A percentile compares a stretch with the other conserved stretches of the same genome.
These are phyloP conservation scores for Exophiala oligosperma DNA, from an alignment of 2,329 filamentous ascomycete species.

Conservation along the genomic window DNA sequence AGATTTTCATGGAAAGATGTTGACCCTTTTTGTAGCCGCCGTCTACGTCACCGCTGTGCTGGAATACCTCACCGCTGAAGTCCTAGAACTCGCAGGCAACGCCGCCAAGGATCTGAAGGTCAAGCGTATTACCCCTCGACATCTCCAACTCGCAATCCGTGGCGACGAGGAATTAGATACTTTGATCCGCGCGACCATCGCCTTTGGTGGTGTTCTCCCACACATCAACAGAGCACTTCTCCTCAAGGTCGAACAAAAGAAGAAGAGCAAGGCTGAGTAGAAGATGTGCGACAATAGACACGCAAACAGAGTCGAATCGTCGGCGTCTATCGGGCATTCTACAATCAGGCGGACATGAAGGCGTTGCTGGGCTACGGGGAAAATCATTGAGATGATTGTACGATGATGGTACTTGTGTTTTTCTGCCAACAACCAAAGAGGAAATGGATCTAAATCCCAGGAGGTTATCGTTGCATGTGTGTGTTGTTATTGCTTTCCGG, in stretches of 20 bases:
- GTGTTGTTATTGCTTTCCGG: constrained; percentile 3
- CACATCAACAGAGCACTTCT: constrained; percentile 98
- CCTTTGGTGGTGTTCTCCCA: constrained; percentile 95
- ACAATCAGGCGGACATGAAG: constrained; percentile 8
- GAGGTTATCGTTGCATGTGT: constrained; percentile 19
- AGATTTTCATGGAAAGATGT: constrained; percentile 13
- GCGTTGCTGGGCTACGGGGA: constrained; percentile 13
- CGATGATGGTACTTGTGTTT: constrained; percentile 12
- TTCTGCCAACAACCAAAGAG: not conserved
- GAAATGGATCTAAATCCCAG: constrained; percentile 13
- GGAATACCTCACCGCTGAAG: constrained; percentile 96
- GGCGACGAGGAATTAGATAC: constrained; percentile 98
- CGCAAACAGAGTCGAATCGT: constrained; percentile 1
- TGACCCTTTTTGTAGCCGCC: constrained; percentile 58
- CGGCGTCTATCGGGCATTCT: constrained; percentile 19
- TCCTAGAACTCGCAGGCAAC: constrained; percentile 96
- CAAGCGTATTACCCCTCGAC: constrained; percentile 98
- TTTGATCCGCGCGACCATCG: constrained; percentile 94
- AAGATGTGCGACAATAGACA: not conserved
- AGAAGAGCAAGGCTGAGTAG: constrained; percentile 66
- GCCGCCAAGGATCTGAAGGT: constrained; percentile 99
- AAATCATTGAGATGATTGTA: constrained; percentile 21
- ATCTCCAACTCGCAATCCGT: constrained; percentile 95
- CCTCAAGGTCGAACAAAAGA: constrained; percentile 96
- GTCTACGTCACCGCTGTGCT: constrained; percentile 98